Base-by-base conservation (phyloP, 192 early-diverging fungal species). In the Linnemannia elongata region DNA sequence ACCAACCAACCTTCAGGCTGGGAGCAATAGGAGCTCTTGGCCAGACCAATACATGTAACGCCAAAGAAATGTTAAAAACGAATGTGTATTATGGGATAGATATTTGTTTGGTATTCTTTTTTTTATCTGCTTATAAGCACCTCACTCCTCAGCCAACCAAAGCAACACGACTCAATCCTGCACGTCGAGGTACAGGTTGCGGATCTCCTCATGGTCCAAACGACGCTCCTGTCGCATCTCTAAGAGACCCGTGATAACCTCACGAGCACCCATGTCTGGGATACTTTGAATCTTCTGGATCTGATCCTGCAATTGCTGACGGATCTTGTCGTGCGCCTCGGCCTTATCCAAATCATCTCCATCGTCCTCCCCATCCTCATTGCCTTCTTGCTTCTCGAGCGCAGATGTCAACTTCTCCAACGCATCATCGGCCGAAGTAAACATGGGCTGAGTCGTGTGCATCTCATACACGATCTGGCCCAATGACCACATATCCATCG, bases 401-500 rank as follows among this genome's bases (percentile, higher is more conserved):
- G 54, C 83, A 5, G 78, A 69, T 1, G 44, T 77, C 72, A 89
- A 78, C 55, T 89, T 89, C 7, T 35, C 72, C 18, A 79, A 20
- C 17, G 88, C 88, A 69, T 89, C 88, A 39, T 75, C 55, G 45
- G n/a, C 49, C 18, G 76, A 74, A 1, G 63, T 52, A 47, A 89
- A 89, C 77, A 89, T 81, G 27, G 88, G 35, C 20, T 80, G 76
- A 22, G 15, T 33, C 8, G 83, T 82, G 24, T 85, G 80, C 42
- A 89, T 75, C 76, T 89, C 88, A 30, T 85, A 89, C 35, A 89
- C 71, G 45, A 85, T 82, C 69, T 82, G 72, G 15, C 88, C 88
- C 44, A 89, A 42, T 0, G 88, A 89, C 88, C 88, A 89, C 82
- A 89, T 89, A 76, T 89, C 88, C 88, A 89, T 89, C 49, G 79